Percentiles rank a stretch among this genome's conserved stretches.
Evolutionary conservation across 768 basidiomycete genomes (phyloP).

Genomic region (Inosperma sp.): DNA sequence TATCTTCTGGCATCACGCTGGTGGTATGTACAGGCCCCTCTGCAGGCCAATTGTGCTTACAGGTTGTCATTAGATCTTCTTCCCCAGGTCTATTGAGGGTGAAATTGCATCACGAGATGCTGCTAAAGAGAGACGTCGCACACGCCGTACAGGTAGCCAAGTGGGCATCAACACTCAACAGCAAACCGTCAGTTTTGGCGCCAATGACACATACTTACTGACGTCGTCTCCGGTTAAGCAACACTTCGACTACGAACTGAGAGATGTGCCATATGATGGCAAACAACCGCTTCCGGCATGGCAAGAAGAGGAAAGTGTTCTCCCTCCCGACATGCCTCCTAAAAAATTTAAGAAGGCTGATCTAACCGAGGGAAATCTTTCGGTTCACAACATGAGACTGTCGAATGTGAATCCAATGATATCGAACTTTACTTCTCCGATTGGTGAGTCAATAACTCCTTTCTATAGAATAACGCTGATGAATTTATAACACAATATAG

Average conservation of each 20-base stretch:
- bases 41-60: not conserved
- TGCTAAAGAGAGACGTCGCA: constrained; percentile 37
- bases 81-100: constrained; percentile 69
- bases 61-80: constrained; percentile 59
- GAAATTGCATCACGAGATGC: constrained; percentile 56
- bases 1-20: constrained; percentile 73
- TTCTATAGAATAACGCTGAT: not conserved
- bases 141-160: constrained; percentile 24
- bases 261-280: constrained; percentile 9
- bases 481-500: constrained; percentile 14
- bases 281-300: not conserved
- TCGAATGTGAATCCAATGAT: constrained; percentile 49
- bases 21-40: constrained; percentile 41
- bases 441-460: constrained; percentile 40
- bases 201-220: constrained; percentile 29
- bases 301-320: constrained; percentile 26
- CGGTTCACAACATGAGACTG: constrained; percentile 35
- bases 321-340: constrained; percentile 32
- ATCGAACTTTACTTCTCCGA: constrained; percentile 64
- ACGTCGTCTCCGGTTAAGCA: constrained; percentile 34
- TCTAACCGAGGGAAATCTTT: constrained; percentile 42
- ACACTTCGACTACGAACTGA: constrained; percentile 16
- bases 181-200: constrained; percentile 14
- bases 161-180: constrained; percentile 18
- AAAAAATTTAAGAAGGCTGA: not conserved